Evolutionary conservation across 768 basidiomycete species (phyloP).

Genomic region (Psilocybe cyanescens): DNA sequence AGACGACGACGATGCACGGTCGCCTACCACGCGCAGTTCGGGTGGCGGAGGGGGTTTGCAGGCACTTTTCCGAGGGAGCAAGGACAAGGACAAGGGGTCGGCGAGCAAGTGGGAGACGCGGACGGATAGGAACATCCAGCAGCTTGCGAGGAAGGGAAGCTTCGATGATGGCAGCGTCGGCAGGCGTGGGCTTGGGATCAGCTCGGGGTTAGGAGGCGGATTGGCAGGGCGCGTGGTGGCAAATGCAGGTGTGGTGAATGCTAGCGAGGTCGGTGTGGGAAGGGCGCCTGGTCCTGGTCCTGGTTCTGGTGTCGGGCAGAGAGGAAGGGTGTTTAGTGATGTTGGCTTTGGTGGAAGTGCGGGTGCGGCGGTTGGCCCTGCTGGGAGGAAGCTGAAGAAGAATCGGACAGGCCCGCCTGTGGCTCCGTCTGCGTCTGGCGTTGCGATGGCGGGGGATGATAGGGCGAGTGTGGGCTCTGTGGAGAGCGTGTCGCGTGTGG

Average conservation of each 20-base stretch:
- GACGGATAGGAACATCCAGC: conserved; percentile 28
- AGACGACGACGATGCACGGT: conserved; percentile 3
- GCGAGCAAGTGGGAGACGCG: conserved; percentile 25
- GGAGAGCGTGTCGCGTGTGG: neutral
- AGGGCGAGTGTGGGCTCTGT: neutral
- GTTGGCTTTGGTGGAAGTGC: conserved; percentile 6
- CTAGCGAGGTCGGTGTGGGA: conserved; percentile 2
- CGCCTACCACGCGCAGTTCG: neutral
- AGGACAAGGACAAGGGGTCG: conserved; percentile 3
- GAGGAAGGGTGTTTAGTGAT: conserved; percentile 21
- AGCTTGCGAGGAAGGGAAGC: conserved; percentile 19
- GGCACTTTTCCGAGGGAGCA: conserved; percentile 10
- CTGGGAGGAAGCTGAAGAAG: conserved; percentile 23
- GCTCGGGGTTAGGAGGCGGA: conserved; percentile 11
- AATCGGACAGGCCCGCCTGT: conserved; percentile 11
- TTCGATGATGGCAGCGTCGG: conserved; percentile 16
- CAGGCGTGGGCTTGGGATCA: neutral
- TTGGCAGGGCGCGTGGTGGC: conserved; percentile 11
- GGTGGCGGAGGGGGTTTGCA: conserved; percentile 7
- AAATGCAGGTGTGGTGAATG: conserved; percentile 14
- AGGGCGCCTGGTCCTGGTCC: neutral
- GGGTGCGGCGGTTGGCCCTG: neutral
- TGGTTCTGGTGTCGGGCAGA: neutral
- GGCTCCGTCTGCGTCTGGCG: conserved; percentile 2
- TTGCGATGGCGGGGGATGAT: neutral